Conservation (phyloP, 1,284 basidiomycete genomes). For the Cystobasidium slooffiae region DNA sequence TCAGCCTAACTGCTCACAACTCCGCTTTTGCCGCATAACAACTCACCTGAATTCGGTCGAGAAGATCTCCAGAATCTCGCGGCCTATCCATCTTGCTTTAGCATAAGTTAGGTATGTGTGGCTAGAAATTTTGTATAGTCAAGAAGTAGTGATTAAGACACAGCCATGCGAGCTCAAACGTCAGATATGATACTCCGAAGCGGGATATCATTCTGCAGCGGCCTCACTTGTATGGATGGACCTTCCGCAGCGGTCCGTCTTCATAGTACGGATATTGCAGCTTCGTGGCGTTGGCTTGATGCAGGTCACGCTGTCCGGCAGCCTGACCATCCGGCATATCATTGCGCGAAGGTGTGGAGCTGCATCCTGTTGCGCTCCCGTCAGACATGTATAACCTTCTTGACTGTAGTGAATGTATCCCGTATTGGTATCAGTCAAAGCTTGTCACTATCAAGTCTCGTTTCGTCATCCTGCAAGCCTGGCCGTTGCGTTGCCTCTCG, state of each 20-base stretch:
- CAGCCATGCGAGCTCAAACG: background rate
- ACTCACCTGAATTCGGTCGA: constrained; percentile 54
- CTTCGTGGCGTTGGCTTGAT: background rate
- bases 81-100: constrained; percentile 83
- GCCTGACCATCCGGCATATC: background rate
- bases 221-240: constrained; percentile 57
- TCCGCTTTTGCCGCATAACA: constrained; percentile 76
- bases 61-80: constrained; percentile 67
- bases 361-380: too few relatives aligned
- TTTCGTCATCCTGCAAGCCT: too few relatives aligned
- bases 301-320: background rate
- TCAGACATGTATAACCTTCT: too few relatives aligned
- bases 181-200: background rate
- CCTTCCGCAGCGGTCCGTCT: constrained; percentile 56
- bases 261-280: constrained; percentile 46
- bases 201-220: background rate
- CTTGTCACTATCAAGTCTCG: too few relatives aligned
- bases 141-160: background rate
- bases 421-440: too few relatives aligned
- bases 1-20: background rate
- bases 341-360: too few relatives aligned
- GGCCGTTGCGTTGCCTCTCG: too few relatives aligned
- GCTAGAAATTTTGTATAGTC: constrained; percentile 52
- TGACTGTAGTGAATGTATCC: too few relatives aligned
- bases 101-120: constrained; percentile 79